These are phyloP conservation scores for Penicillium bovifimosum DNA, from an alignment of 495 filamentous ascomycete species.

Conservation along the genomic window DNA sequence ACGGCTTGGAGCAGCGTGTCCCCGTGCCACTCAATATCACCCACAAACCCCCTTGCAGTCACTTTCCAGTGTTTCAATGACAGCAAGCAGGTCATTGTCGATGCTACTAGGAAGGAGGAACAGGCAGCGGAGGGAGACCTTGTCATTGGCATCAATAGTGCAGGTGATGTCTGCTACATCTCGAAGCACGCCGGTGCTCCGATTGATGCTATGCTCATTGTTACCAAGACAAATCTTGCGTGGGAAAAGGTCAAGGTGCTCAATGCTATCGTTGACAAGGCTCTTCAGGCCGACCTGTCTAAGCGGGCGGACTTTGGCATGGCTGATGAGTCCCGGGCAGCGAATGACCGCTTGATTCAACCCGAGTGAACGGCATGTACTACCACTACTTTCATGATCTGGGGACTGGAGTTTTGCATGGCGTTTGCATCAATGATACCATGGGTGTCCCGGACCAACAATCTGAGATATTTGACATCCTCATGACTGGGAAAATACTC, in stretches of 20 bases:
- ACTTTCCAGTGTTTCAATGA: slow-evolving; percentile 78
- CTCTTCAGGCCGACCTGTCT: slow-evolving; percentile 69
- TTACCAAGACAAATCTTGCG: slow-evolving; percentile 65
- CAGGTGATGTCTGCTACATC: slow-evolving; percentile 88
- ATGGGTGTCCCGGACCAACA: background rate
- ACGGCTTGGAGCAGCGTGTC: slow-evolving; percentile 75
- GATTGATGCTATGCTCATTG: slow-evolving; percentile 67
- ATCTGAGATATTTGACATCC: background rate
- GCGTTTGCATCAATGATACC: slow-evolving; percentile 2
- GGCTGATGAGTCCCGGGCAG: slow-evolving; percentile 73
- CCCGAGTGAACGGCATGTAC: slow-evolving; percentile 15
- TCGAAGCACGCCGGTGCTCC: slow-evolving; percentile 80
- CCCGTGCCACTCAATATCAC: slow-evolving; percentile 84
- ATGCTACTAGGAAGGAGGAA: slow-evolving; percentile 79
- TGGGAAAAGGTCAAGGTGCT: slow-evolving; percentile 75
- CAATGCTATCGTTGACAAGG: slow-evolving; percentile 61
- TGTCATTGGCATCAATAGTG: slow-evolving; percentile 78
- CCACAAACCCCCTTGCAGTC: slow-evolving; percentile 83
- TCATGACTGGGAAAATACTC: no score
- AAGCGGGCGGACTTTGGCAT: slow-evolving; percentile 69
- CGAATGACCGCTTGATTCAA: slow-evolving; percentile 56
- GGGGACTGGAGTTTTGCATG: slow-evolving; percentile 21
- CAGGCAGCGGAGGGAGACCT: slow-evolving; percentile 78
- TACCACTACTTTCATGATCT: slow-evolving; percentile 22
- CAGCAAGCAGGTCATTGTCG: slow-evolving; percentile 60